Evolutionary conservation across 495 filamentous ascomycete species (phyloP).

Genomic region (Aspergillus egyptiacus): DNA sequence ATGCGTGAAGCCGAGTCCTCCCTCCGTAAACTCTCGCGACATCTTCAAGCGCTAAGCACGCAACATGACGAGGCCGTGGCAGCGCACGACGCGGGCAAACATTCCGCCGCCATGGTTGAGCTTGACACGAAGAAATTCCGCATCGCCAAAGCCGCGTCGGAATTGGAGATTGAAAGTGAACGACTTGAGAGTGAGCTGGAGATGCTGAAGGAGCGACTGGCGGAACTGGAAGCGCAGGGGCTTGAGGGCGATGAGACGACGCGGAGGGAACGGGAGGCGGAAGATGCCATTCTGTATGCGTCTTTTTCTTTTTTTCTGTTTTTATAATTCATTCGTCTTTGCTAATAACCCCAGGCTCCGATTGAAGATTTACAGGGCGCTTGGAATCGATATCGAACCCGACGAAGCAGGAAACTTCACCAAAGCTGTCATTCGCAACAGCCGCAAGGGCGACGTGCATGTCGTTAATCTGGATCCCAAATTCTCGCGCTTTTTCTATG

Average conservation of each 20-base stretch:
- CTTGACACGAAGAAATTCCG: conserved; percentile 94
- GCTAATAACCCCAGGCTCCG: conserved; percentile 51
- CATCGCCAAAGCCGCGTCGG: conserved; percentile 77
- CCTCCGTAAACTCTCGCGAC: conserved; percentile 68
- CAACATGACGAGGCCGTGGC: conserved; percentile 67
- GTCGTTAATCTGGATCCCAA: conserved; percentile 92
- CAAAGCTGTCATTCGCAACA: conserved; percentile 81
- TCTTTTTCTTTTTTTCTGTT: conserved; percentile 1
- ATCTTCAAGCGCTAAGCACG: conserved; percentile 57
- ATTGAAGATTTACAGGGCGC: conserved; percentile 81
- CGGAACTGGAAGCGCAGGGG: conserved; percentile 79
- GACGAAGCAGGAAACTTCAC: conserved; percentile 78
- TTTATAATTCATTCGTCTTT: background rate
- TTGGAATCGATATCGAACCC: conserved; percentile 84
- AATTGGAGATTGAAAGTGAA: conserved; percentile 89
- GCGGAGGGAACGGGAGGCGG: conserved; percentile 54
- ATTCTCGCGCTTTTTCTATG: conserved; percentile 86
- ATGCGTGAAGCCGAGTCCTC: conserved; percentile 64
- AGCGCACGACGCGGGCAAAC: conserved; percentile 64
- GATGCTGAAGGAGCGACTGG: conserved; percentile 65
- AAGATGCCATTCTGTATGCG: conserved; percentile 53
- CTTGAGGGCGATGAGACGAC: conserved; percentile 53
- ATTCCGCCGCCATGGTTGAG: conserved; percentile 73
- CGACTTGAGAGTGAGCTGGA: conserved; percentile 75
- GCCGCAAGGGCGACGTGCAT: conserved; percentile 82